Evolutionary conservation across 2,329 filamentous ascomycete genomes (phyloP), one percentile per base, ranked within the genome.

Genomic region (Colletotrichum camelliae): DNA sequence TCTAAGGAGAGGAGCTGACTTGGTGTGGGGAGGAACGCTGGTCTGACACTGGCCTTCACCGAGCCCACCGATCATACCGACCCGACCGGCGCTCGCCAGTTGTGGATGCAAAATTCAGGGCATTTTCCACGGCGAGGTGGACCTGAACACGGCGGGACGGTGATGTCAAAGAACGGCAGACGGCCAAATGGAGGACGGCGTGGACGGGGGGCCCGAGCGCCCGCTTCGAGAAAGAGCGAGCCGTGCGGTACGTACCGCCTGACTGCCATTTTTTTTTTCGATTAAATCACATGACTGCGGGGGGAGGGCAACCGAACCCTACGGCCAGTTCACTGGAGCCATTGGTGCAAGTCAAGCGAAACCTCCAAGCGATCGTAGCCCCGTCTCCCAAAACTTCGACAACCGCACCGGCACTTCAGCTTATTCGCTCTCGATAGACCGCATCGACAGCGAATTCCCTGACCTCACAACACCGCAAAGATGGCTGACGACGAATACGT

Each of bases 401-500:
- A 72, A 66, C 69, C 68, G 52, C 72, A 75, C 76, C 70, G 76
- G 66, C 70, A 77, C 68, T 77, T 77, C 77, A 78, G 77, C 80
- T 84, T 81, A 83, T 85, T 86, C 85, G 85, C 82, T 81, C 83
- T 85, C 86, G 85, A 86, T 78, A 81, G 80, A 81, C 78, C 79
- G 80, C 82, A 83, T 85, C 84, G 85, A 86, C 82, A 85, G 86
- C 85, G 84, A 87, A 85, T 84, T 81, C 82, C 81, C 82, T 78
- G 81, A 80, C 82, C 83, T 82, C 81, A 80, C 84, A 83, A 72
- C 82, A 88, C 85, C 88, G 87, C 86, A 86, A 90, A 84, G 90
- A 96, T 96, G 95, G 95, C 95, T 93, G 95, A 96, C 91, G 86
- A 88, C 84, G 94, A 96, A 90, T 97, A 97, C 91, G 94, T 96